These are phyloP conservation scores for Fusarium tuaranense DNA, from an alignment of 2,329 filamentous ascomycete genomes.

Conservation along the genomic window DNA sequence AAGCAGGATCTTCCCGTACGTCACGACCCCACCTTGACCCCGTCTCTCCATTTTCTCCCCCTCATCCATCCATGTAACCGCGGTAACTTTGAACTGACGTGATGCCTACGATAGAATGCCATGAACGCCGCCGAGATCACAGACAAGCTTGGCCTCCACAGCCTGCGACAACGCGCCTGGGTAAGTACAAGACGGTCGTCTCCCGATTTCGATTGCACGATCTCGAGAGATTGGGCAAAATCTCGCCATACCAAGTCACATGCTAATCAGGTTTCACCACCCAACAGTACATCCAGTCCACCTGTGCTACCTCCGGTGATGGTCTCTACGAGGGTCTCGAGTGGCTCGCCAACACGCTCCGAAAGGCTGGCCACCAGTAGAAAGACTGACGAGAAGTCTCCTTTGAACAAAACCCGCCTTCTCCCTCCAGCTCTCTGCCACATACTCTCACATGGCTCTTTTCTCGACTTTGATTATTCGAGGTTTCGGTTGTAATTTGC, in stretches of 20 bases:
- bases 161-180: slow-evolving; percentile 98
- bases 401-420: slow-evolving; percentile 48
- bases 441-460: slow-evolving; percentile 56
- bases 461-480: slow-evolving; percentile 49
- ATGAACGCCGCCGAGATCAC: slow-evolving; percentile 99
- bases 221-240: background rate
- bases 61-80: slow-evolving; percentile 6
- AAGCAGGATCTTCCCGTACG: slow-evolving; percentile 99
- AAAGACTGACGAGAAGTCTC: slow-evolving; percentile 51
- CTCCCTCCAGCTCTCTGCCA: slow-evolving; percentile 54
- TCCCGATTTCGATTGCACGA: background rate
- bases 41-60: slow-evolving; percentile 14
- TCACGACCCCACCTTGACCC: slow-evolving; percentile 45
- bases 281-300: slow-evolving; percentile 95
- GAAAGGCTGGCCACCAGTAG: slow-evolving; percentile 78
- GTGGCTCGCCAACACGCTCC: slow-evolving; percentile 87
- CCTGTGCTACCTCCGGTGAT: slow-evolving; percentile 98
- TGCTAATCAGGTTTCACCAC: slow-evolving; percentile 40
- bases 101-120: slow-evolving; percentile 77
- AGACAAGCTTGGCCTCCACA: slow-evolving; percentile 99
- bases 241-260: slow-evolving; percentile 6
- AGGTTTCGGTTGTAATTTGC: slow-evolving; percentile 70
- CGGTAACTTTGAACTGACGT: slow-evolving; percentile 32
- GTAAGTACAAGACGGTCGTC: slow-evolving; percentile 70
- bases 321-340: slow-evolving; percentile 99